Percentiles rank a stretch among this genome's conserved stretches.
phyloP scores from a whole-genome alignment of 2,329 filamentous ascomycete genomes.

The Talaromyces sp. region DNA sequence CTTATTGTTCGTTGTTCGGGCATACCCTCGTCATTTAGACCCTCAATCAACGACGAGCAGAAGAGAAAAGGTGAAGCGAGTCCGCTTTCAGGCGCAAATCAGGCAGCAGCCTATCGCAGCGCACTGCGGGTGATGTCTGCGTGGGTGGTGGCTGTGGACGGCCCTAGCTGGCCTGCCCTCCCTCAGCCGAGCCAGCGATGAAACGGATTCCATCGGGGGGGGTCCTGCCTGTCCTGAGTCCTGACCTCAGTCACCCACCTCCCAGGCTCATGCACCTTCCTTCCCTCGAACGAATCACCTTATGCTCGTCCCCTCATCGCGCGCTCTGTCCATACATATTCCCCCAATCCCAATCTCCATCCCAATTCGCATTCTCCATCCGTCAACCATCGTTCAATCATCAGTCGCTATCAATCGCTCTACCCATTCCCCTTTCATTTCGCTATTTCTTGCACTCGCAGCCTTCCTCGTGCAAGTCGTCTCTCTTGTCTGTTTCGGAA shows the following conservation, averaged over 20 bases:
- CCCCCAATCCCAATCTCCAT: constrained; percentile 21
- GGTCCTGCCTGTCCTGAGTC: too few species aligned
- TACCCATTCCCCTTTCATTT: not conserved
- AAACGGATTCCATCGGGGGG: constrained; percentile 9
- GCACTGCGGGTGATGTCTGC: constrained; percentile 5
- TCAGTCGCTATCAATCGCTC: not conserved
- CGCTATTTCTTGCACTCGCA: not conserved
- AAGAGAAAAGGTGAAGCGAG: not conserved
- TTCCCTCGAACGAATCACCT: not conserved
- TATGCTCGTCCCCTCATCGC: not conserved
- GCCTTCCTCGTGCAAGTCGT: not conserved
- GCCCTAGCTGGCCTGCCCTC: not conserved
- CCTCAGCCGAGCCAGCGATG: not conserved
- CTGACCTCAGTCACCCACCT: constrained; percentile 3
- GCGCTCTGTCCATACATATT: constrained; percentile 1
- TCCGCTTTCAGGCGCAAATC: constrained; percentile 9
- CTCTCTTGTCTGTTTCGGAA: not conserved
- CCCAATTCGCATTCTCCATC: not conserved
- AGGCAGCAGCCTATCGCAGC: constrained; percentile 6
- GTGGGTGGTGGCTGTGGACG: constrained; percentile 1
- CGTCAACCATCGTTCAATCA: constrained; percentile 3
- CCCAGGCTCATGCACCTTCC: not conserved
- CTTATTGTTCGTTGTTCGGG: constrained; percentile 1
- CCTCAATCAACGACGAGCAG: not conserved
- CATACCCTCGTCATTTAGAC: not conserved